These are phyloP conservation scores for Linderniella brevidens DNA, from an alignment of 257 asterid species.

Conservation along the genomic window DNA sequence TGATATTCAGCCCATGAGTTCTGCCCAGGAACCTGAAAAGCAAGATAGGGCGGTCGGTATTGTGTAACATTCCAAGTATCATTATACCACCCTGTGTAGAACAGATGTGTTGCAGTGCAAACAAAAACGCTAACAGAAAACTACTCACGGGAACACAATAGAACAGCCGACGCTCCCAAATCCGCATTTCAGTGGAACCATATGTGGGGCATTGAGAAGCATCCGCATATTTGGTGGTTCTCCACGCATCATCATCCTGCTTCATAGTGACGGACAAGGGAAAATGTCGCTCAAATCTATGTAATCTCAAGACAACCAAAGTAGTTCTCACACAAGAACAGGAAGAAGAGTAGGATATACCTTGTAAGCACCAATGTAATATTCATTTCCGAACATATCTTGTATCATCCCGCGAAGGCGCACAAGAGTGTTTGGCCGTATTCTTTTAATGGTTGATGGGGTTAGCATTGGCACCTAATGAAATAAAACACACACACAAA, in stretches of 20 bases:
- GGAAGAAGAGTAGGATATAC: slow-evolving; percentile 17
- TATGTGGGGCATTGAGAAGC: slow-evolving; percentile 33
- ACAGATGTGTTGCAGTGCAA: neutral
- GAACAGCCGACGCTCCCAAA: slow-evolving; percentile 83
- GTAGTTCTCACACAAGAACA: neutral
- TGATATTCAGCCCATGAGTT: slow-evolving; percentile 57
- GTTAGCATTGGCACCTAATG: slow-evolving; percentile 63
- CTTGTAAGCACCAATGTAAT: slow-evolving; percentile 79
- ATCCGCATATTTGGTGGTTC: slow-evolving; percentile 72
- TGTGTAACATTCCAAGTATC: neutral
- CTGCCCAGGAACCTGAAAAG: slow-evolving; percentile 67
- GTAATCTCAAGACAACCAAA: neutral
- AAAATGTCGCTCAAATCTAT: neutral
- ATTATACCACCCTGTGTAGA: neutral
- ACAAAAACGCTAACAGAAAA: slow-evolving; percentile 1
- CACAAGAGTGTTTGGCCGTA: slow-evolving; percentile 67
- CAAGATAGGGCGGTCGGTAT: neutral
- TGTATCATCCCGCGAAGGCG: slow-evolving; percentile 88
- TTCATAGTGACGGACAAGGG: slow-evolving; percentile 1
- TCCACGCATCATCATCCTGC: slow-evolving; percentile 73
- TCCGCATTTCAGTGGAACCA: slow-evolving; percentile 34
- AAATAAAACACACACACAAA: slow-evolving; percentile 5
- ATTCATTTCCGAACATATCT: slow-evolving; percentile 81
- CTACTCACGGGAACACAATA: slow-evolving; percentile 69
- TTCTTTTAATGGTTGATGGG: slow-evolving; percentile 35